phyloP scores from a whole-genome alignment of 768 basidiomycete genomes.

The Auricularia sp. region DNA sequence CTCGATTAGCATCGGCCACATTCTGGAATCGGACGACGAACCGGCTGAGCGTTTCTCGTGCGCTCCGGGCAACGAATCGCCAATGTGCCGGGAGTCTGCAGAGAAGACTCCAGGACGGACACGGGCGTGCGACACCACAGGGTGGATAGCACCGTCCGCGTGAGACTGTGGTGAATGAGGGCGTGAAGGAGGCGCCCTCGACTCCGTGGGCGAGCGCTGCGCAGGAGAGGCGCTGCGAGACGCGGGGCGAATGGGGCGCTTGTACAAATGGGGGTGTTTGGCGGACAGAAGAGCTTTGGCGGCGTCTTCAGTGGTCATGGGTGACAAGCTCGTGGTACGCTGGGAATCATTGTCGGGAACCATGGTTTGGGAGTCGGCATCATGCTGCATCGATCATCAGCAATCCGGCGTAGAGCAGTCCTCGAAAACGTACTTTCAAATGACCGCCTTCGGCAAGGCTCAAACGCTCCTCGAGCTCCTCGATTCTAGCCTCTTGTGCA shows the following conservation, averaged over 20 bases:
- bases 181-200: too few relatives aligned
- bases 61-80: too few relatives aligned
- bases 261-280: not conserved
- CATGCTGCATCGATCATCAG: not conserved
- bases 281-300: not conserved
- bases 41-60: too few relatives aligned
- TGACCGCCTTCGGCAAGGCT: not conserved
- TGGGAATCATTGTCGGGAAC: not conserved
- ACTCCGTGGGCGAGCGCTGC: too few relatives aligned
- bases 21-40: too few relatives aligned
- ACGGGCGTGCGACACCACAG: too few relatives aligned
- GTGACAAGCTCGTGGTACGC: not conserved
- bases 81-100: too few relatives aligned
- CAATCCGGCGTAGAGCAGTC: too few relatives aligned
- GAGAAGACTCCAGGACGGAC: too few relatives aligned
- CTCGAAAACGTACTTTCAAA: not conserved
- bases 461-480: not conserved
- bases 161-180: too few relatives aligned
- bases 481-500: not conserved
- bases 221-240: not conserved
- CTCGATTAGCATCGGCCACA: too few relatives aligned
- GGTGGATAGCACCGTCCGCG: too few relatives aligned
- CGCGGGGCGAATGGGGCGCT: not conserved
- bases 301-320: not conserved
- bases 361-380: not conserved